Evolutionary conservation across 768 basidiomycete genomes (phyloP).

Genomic region (Cantharellus anzutake): DNA sequence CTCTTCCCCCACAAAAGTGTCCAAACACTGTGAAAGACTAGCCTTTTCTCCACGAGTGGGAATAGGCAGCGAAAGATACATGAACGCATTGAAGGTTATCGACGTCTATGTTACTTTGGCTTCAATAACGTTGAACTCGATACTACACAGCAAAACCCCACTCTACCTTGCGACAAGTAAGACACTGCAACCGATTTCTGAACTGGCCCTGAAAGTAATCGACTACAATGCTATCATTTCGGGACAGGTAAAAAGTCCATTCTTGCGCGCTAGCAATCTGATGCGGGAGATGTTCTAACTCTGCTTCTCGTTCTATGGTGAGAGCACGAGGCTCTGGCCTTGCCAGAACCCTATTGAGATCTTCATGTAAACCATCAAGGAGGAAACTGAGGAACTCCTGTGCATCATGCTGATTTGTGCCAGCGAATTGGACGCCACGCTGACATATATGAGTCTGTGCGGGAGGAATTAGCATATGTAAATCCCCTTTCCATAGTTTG

Average conservation of each 20-base stretch:
- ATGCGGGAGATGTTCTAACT: slow-evolving; percentile 67
- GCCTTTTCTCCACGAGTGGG: slow-evolving; percentile 47
- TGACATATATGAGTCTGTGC: slow-evolving; percentile 36
- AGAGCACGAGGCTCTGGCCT: slow-evolving; percentile 39
- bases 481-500: slow-evolving; percentile 5
- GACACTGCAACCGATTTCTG: slow-evolving; percentile 68
- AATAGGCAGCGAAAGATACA: slow-evolving; percentile 82
- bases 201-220: slow-evolving; percentile 98
- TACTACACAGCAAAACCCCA: neutral
- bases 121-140: slow-evolving; percentile 7
- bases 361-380: slow-evolving; percentile 81
- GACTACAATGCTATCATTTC: slow-evolving; percentile 87
- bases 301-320: slow-evolving; percentile 69
- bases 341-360: slow-evolving; percentile 64
- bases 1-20: slow-evolving; percentile 80
- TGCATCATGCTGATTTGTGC: slow-evolving; percentile 87
- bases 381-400: slow-evolving; percentile 94
- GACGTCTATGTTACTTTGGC: slow-evolving; percentile 44
- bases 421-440: slow-evolving; percentile 55
- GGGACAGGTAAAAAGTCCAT: slow-evolving; percentile 76
- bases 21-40: slow-evolving; percentile 61
- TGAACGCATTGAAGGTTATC: slow-evolving; percentile 93
- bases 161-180: slow-evolving; percentile 73
- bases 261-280: slow-evolving; percentile 85
- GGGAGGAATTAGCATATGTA: slow-evolving; percentile 12